Percentiles rank a stretch among this genome's conserved stretches.
phyloP scores from a whole-genome alignment of 2,329 filamentous ascomycete genomes.

The Talaromyces funiculosus region DNA sequence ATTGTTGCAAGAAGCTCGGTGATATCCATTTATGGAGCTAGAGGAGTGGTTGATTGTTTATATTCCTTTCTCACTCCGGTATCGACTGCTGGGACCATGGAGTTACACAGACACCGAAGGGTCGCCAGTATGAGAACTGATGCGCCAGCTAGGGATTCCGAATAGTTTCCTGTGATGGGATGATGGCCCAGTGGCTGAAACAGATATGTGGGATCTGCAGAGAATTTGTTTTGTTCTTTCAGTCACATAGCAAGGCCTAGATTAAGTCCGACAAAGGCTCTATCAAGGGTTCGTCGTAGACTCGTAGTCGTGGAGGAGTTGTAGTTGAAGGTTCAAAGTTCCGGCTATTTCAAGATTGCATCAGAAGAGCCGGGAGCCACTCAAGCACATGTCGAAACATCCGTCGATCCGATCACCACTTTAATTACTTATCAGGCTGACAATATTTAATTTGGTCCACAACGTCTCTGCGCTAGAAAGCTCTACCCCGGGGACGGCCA shows the following conservation, averaged over 20 bases:
- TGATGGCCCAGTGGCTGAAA: conserved; percentile 15
- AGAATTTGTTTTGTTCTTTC: neutral
- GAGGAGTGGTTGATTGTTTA: neutral
- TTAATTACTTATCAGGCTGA: neutral
- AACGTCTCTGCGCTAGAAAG: neutral
- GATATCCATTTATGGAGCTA: conserved; percentile 25
- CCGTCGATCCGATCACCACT: neutral
- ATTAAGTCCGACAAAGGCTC: too few relatives aligned
- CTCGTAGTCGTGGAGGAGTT: neutral
- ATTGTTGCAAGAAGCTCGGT: conserved; percentile 24
- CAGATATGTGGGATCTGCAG: conserved; percentile 2
- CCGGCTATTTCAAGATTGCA: conserved; percentile 6
- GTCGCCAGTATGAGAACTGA: neutral
- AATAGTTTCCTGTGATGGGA: conserved; percentile 7
- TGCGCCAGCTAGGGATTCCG: conserved; percentile 1
- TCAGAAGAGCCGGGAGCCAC: neutral
- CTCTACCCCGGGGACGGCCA: neutral
- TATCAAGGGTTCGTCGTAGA: neutral
- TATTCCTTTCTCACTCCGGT: neutral
- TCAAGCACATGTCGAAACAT: neutral
- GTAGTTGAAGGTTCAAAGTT: neutral
- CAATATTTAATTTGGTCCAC: neutral
- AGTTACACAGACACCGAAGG: neutral
- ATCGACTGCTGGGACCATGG: neutral
- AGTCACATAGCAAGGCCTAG: neutral